These are phyloP conservation scores for Fusarium sp. DNA, from an alignment of 2,329 filamentous ascomycete genomes.

Conservation along the genomic window DNA sequence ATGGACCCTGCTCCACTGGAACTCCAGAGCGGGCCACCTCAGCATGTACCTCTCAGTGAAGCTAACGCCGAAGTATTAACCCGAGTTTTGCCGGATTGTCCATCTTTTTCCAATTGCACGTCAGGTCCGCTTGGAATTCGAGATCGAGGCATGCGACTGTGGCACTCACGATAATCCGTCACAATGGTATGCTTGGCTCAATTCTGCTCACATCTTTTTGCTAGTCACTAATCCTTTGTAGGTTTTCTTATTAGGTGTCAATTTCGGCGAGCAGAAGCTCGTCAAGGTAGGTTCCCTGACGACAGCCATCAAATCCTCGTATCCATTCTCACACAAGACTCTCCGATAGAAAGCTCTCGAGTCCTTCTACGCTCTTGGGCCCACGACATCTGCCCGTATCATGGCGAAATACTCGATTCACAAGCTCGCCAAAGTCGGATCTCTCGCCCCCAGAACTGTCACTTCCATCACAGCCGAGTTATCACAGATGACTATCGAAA, in stretches of 20 bases:
- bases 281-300: constrained; percentile 75
- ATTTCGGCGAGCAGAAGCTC: constrained; percentile 85
- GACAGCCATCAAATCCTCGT: constrained; percentile 5
- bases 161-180: constrained; percentile 38
- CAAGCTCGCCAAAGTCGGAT: constrained; percentile 81
- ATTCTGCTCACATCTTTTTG: not conserved
- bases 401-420: constrained; percentile 93
- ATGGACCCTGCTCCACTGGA: constrained; percentile 4
- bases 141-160: constrained; percentile 43
- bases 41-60: not conserved
- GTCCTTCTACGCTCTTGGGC: constrained; percentile 88
- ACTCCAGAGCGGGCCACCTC: constrained; percentile 5
- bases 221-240: constrained; percentile 50
- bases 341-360: constrained; percentile 75
- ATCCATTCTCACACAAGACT: constrained; percentile 27
- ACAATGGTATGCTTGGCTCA: constrained; percentile 42
- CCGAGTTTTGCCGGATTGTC: constrained; percentile 47
- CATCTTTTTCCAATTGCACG: constrained; percentile 42
- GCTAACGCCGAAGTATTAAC: constrained; percentile 39
- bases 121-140: constrained; percentile 21
- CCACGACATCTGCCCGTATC: constrained; percentile 76
- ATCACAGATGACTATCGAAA: constrained; percentile 93
- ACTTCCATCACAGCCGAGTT: constrained; percentile 87
- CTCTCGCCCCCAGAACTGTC: constrained; percentile 80
- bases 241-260: constrained; percentile 89